phyloP scores from a whole-genome alignment of 371 early-diverging fungal genomes.

The Mucor sp. region DNA sequence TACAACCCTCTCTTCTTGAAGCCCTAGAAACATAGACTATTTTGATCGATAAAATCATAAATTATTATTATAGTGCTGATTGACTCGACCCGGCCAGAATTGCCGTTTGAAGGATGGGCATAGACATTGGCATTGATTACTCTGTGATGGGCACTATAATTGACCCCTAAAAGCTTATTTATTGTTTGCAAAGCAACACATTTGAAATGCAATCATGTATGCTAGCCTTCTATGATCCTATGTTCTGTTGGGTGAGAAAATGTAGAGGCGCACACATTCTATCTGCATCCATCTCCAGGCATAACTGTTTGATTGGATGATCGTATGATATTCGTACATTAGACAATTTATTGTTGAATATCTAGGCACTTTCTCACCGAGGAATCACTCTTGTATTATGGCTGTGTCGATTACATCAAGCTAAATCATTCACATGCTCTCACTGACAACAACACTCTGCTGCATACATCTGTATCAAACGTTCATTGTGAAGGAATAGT shows the following conservation, averaged over 20 bases:
- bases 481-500: neutral
- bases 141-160: no score
- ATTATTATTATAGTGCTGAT: neutral
- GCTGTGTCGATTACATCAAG: neutral
- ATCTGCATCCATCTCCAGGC: neutral
- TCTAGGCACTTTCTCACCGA: no score
- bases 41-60: neutral
- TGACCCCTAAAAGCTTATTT: no score
- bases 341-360: no score
- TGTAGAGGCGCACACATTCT: neutral
- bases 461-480: neutral
- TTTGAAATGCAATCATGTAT: no score
- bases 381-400: no score
- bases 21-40: neutral
- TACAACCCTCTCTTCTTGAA: neutral
- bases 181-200: no score
- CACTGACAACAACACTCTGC: neutral
- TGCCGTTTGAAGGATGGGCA: no score
- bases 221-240: neutral
- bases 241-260: neutral
- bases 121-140: no score
- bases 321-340: neutral
- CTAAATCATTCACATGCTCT: neutral
- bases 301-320: neutral
- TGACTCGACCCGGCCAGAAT: no score